Conservation (phyloP, 2,329 filamentous ascomycete species). For the Xylaria polymorpha region DNA sequence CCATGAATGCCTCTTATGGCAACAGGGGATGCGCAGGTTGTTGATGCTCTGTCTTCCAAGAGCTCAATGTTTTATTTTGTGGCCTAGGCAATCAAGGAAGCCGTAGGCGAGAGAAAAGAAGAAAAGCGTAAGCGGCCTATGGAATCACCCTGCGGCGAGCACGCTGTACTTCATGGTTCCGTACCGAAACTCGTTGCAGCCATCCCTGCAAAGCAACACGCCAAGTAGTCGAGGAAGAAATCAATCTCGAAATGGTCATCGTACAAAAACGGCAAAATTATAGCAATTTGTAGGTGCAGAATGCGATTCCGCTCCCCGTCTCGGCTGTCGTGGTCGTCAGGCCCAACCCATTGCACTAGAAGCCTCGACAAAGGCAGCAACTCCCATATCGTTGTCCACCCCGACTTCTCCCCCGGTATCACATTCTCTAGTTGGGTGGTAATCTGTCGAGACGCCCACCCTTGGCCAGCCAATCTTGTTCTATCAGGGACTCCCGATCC, state of each 20-base stretch:
- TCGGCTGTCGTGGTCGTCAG: not conserved
- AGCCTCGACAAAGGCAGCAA: not conserved
- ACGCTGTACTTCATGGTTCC: constrained; percentile 27
- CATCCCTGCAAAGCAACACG: not conserved
- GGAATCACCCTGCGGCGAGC: constrained; percentile 41
- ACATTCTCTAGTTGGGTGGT: constrained; percentile 62
- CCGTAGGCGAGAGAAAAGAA: constrained; percentile 20
- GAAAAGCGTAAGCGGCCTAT: constrained; percentile 30
- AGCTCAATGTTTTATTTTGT: constrained; percentile 22
- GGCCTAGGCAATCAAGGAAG: constrained; percentile 18
- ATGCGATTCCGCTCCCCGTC: not conserved
- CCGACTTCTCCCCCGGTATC: not conserved
- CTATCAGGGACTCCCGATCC: constrained; percentile 78
- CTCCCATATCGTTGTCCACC: not conserved
- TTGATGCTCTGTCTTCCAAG: constrained; percentile 39
- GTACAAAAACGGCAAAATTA: not conserved
- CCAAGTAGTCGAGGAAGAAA: not conserved
- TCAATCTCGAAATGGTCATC: not conserved
- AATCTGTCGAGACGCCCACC: constrained; percentile 77
- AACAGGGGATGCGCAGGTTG: constrained; percentile 15
- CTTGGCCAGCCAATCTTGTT: constrained; percentile 77
- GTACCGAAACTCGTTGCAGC: constrained; percentile 17
- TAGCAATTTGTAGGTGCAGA: not conserved
- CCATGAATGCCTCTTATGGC: not conserved
- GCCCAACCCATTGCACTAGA: not conserved